Conservation (phyloP, 1,284 basidiomycete species). For the Tetrapyrgos nigripes region DNA sequence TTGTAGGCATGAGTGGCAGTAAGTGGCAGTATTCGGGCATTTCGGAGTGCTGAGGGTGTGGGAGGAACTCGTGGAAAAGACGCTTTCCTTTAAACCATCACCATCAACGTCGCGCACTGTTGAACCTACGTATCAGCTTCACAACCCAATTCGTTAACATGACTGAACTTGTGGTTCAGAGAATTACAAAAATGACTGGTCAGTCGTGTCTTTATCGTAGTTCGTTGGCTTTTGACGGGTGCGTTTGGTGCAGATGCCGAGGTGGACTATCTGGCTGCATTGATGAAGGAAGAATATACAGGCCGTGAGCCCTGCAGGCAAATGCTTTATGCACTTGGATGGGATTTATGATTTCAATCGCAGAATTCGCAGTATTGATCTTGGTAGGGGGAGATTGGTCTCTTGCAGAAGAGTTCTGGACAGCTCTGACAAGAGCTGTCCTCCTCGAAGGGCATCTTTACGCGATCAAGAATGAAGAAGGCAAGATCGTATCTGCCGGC, state of each 20-base stretch:
- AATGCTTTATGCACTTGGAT: too few relatives aligned
- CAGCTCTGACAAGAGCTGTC: constrained; percentile 4
- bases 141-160: neutral
- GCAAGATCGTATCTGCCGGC: constrained; percentile 6
- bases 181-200: neutral
- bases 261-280: neutral
- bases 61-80: too few relatives aligned
- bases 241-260: neutral
- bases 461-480: constrained; percentile 1
- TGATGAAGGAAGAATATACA: neutral
- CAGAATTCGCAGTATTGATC: neutral
- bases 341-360: neutral
- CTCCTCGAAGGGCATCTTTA: constrained; percentile 11
- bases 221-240: neutral
- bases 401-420: neutral
- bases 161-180: neutral
- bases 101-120: too few relatives aligned
- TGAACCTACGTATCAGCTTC: too few relatives aligned
- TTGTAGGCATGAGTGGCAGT: too few relatives aligned
- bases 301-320: too few relatives aligned
- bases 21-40: too few relatives aligned
- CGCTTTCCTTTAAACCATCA: too few relatives aligned
- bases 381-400: constrained; percentile 10
- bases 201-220: neutral
- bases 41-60: too few relatives aligned